Conservation (phyloP, 2,329 filamentous ascomycete genomes). For the Fusarium dlaminii region DNA sequence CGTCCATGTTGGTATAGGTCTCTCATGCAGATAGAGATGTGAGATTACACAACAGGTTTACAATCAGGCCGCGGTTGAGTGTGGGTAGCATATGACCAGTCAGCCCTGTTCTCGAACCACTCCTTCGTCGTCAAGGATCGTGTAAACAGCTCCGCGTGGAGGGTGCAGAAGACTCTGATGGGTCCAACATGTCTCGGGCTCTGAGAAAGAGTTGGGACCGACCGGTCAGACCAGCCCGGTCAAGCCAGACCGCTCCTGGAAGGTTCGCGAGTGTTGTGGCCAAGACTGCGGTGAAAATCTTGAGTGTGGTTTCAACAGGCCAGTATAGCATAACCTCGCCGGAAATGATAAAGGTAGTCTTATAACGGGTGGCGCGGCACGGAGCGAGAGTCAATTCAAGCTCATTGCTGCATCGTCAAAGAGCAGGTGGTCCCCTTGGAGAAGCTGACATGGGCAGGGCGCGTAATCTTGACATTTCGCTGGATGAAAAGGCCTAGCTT, state of each 20-base stretch:
- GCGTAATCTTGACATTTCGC: constrained; percentile 62
- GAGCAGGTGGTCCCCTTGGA: constrained; percentile 21
- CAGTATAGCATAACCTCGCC: background rate
- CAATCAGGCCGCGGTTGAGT: constrained; percentile 29
- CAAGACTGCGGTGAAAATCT: background rate
- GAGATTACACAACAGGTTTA: constrained; percentile 39
- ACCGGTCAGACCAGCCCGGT: constrained; percentile 8
- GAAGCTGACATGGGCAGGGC: constrained; percentile 52
- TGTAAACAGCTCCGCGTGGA: constrained; percentile 25
- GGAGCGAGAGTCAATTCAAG: constrained; percentile 44
- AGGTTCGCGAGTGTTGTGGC: background rate
- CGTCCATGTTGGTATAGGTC: background rate
- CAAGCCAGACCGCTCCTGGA: constrained; percentile 10
- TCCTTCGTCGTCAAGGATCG: constrained; percentile 10
- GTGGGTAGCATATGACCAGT: constrained; percentile 31
- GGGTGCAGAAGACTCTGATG: background rate
- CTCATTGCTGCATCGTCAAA: constrained; percentile 7
- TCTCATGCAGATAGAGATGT: constrained; percentile 30
- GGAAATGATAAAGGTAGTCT: background rate
- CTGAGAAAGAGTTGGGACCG: constrained; percentile 8
- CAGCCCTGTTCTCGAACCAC: background rate
- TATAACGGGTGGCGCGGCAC: constrained; percentile 48
- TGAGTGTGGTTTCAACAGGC: background rate
- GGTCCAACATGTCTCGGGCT: constrained; percentile 12
- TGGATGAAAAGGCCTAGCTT: constrained; percentile 55